Evolutionary conservation across 2,329 filamentous ascomycete species (phyloP), one percentile per base, ranked within the genome.

Genomic region (Penicillium sp.): DNA sequence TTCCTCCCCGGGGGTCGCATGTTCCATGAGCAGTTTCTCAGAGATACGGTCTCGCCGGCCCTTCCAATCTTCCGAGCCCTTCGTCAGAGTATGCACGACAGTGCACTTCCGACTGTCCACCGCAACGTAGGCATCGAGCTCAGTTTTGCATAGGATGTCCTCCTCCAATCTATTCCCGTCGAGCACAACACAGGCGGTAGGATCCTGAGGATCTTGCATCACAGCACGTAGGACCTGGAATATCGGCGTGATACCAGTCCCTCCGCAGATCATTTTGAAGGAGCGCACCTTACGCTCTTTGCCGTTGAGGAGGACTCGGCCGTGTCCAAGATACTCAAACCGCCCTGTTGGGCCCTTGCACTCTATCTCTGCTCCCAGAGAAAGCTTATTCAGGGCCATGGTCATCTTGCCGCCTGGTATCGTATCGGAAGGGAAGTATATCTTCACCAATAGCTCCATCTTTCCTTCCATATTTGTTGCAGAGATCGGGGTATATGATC

Each of bases 221-320:
- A 95, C 82, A 0, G 89, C 87, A 6, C 89, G 79, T 47, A 95
- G 76, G 3, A 95, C 88, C 65, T 94, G 89, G 68, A 86, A 94
- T 58, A 96, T 89, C 0, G 92, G 92, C n/a, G 92, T 96, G 65
- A 96, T 88, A 0, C 92, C 92, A n/a, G 84, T 89, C 6, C 92
- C 92, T 13, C 82, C 92, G 62, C 89, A 94, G 29, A 96, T 85
- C 90, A 96, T 95, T 66, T 88, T 78, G 70, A 96, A 90, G 12
- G 80, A 81, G 47, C 80, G 81, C 1, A 95, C 81, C 0, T 62
- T 71, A 9, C 85, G 76, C 52, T 77, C 69, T 18, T 76, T 78
- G 0, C 81, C 81, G 29, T 82, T 82, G 39, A 95, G 73, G 0
- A 74, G 66, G 62, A 88, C 90, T 2, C 71, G 57, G 0, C 91